These are phyloP conservation scores for Trypanosoma boissoni DNA, from an alignment of 208 protist species.

Conservation along the genomic window DNA sequence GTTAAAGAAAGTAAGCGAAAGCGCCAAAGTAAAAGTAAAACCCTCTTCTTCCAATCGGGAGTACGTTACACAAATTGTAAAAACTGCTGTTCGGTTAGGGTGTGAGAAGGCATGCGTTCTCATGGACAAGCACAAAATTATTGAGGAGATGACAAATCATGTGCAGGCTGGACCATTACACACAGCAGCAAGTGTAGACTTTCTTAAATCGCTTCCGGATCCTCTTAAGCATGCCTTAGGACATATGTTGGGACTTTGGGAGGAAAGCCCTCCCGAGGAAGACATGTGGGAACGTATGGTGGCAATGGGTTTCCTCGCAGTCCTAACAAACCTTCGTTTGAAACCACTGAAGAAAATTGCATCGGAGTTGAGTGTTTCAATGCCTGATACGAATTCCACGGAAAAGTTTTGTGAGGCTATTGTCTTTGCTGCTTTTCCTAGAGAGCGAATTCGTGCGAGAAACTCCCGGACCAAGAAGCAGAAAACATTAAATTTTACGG, in stretches of 20 bases:
- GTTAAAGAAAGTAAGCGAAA: conserved; percentile 87
- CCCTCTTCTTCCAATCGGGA: conserved; percentile 73
- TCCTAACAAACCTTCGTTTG: conserved; percentile 85
- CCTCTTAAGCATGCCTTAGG: conserved; percentile 68
- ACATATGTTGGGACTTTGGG: conserved; percentile 67
- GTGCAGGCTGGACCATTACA: conserved; percentile 74
- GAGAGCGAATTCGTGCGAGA: conserved; percentile 73
- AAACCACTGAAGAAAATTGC: conserved; percentile 89
- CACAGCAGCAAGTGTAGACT: conserved; percentile 78
- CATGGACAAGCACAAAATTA: conserved; percentile 90
- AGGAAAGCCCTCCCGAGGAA: conserved; percentile 72
- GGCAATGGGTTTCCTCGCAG: conserved; percentile 85
- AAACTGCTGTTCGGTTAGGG: conserved; percentile 76
- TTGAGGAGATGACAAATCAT: conserved; percentile 82
- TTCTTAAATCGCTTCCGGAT: conserved; percentile 82
- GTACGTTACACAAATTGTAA: conserved; percentile 83
- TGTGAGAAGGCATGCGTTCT: conserved; percentile 86
- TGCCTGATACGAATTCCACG: conserved; percentile 82
- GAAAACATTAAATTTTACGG: conserved; percentile 82
- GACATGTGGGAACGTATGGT: conserved; percentile 92
- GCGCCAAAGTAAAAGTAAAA: conserved; percentile 84
- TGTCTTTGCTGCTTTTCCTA: conserved; percentile 85
- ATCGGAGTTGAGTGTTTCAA: conserved; percentile 59
- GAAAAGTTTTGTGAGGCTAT: conserved; percentile 89
- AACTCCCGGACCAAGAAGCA: conserved; percentile 64